These are phyloP conservation scores for Pneumocystis murina DNA, from an alignment of 1,139 yeast species.

Conservation along the genomic window DNA sequence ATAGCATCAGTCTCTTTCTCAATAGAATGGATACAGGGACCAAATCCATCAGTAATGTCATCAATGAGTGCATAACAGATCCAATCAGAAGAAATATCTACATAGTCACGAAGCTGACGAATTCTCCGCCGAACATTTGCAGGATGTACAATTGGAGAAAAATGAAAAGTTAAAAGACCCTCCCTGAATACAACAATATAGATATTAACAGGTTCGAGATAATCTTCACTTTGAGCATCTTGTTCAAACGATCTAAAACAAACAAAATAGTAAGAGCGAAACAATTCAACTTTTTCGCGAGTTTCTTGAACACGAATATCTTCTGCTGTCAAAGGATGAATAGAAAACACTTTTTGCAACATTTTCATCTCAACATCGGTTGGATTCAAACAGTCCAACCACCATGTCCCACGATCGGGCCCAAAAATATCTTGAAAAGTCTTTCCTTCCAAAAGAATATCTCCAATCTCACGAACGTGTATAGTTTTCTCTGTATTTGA, in stretches of 20 bases:
- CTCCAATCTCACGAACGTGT: constrained; percentile 75
- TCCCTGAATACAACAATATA: constrained; percentile 76
- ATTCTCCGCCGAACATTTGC: constrained; percentile 85
- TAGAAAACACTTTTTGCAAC: constrained; percentile 56
- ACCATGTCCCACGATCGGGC: constrained; percentile 43
- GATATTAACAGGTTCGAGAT: constrained; percentile 73
- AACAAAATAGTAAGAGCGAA: constrained; percentile 60
- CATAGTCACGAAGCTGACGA: constrained; percentile 76
- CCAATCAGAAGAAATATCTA: constrained; percentile 84
- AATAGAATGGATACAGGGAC: constrained; percentile 73
- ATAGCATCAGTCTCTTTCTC: constrained; percentile 87
- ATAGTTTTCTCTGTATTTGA: constrained; percentile 73
- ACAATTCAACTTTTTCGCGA: constrained; percentile 70
- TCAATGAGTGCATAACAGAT: constrained; percentile 83
- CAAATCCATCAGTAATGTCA: constrained; percentile 87
- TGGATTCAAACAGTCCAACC: constrained; percentile 61
- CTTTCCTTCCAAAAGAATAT: constrained; percentile 51
- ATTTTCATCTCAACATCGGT: constrained; percentile 56
- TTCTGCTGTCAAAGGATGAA: constrained; percentile 66
- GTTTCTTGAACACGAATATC: constrained; percentile 76
- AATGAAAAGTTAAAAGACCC: constrained; percentile 76
- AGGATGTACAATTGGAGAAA: constrained; percentile 64
- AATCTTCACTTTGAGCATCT: constrained; percentile 62
- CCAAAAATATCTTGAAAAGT: constrained; percentile 51
- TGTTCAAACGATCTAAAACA: constrained; percentile 73